A percentile compares a stretch with the other conserved stretches of the same genome.
phyloP scores from a whole-genome alignment of 2,329 filamentous ascomycete genomes.

The Dothiorella sarmentorum region DNA sequence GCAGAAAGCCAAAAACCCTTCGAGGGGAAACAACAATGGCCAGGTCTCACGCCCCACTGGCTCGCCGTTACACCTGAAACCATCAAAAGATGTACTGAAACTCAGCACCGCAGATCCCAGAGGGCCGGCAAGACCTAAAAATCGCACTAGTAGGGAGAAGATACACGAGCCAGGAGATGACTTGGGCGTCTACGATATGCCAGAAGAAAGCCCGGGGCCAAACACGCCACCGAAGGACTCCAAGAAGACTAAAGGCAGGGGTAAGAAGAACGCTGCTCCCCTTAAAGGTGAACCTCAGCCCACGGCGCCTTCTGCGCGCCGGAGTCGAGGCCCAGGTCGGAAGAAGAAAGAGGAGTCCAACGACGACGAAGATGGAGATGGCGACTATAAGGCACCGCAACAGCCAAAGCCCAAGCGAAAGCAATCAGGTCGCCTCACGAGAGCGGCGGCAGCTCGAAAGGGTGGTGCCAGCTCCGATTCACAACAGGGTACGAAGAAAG shows the following conservation, averaged over 20 bases:
- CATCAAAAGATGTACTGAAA: no score
- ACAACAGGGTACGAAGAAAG: not conserved
- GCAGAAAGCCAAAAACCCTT: not conserved
- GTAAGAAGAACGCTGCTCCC: not conserved
- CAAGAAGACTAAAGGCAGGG: conserved; percentile 8
- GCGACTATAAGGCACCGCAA: not conserved
- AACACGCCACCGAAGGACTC: not conserved
- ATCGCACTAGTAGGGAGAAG: not conserved
- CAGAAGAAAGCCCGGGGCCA: conserved; percentile 13
- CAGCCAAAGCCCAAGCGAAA: not conserved
- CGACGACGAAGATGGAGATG: not conserved
- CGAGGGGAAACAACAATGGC: not conserved
- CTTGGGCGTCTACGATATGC: conserved; percentile 19
- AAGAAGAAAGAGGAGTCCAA: not conserved
- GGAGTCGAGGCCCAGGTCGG: not conserved
- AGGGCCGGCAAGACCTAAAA: not conserved
- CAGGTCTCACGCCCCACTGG: not conserved
- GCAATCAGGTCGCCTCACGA: not conserved
- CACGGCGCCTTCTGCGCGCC: not conserved
- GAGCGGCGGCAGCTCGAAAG: not conserved
- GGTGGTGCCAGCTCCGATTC: not conserved
- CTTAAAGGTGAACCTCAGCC: not conserved
- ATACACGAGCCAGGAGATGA: not conserved
- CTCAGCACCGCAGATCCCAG: not conserved
- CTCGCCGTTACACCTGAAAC: no score